phyloP scores from a whole-genome alignment of 2,329 filamentous ascomycete genomes.

The Plectosphaerella plurivora region DNA sequence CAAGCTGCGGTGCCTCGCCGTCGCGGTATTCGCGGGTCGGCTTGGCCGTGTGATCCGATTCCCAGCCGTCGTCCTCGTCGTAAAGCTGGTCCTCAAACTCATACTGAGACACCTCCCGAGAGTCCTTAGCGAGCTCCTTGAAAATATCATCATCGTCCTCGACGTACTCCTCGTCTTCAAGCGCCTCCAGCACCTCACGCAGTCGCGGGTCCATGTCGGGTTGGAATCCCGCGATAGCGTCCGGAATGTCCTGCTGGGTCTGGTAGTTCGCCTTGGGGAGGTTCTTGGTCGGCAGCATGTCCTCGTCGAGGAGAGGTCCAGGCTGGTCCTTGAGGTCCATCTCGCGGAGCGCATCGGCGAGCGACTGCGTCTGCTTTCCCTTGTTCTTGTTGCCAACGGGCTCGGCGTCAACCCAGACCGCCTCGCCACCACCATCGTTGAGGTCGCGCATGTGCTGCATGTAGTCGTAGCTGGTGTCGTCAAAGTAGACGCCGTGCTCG shows the following conservation, averaged over 20 bases:
- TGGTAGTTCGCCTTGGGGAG: conserved; percentile 77
- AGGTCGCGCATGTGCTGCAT: conserved; percentile 98
- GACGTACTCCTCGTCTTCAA: conserved; percentile 94
- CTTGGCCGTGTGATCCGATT: conserved; percentile 88
- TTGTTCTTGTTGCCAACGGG: conserved; percentile 62
- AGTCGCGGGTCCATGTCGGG: conserved; percentile 96
- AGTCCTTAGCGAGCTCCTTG: conserved; percentile 63
- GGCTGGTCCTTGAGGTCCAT: conserved; percentile 51
- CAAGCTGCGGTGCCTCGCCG: conserved; percentile 43
- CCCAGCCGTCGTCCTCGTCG: conserved; percentile 80
- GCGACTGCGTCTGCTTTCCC: conserved; percentile 67
- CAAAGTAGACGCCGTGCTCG: conserved; percentile 87
- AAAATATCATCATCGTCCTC: conserved; percentile 86
- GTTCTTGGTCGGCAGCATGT: conserved; percentile 76
- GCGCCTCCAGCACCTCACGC: conserved; percentile 83
- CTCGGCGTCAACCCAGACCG: conserved; percentile 76
- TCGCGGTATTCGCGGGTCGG: conserved; percentile 55
- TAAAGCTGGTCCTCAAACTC: conserved; percentile 70
- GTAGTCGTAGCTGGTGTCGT: conserved; percentile 96
- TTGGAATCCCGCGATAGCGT: conserved; percentile 88
- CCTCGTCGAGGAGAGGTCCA: conserved; percentile 62
- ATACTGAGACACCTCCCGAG: conserved; percentile 68
- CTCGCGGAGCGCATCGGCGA: conserved; percentile 77
- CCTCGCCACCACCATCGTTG: conserved; percentile 66
- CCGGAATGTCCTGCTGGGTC: conserved; percentile 87